Evolutionary conservation across 2,329 filamentous ascomycete species (phyloP).

Genomic region (Xylariaceae sp.): DNA sequence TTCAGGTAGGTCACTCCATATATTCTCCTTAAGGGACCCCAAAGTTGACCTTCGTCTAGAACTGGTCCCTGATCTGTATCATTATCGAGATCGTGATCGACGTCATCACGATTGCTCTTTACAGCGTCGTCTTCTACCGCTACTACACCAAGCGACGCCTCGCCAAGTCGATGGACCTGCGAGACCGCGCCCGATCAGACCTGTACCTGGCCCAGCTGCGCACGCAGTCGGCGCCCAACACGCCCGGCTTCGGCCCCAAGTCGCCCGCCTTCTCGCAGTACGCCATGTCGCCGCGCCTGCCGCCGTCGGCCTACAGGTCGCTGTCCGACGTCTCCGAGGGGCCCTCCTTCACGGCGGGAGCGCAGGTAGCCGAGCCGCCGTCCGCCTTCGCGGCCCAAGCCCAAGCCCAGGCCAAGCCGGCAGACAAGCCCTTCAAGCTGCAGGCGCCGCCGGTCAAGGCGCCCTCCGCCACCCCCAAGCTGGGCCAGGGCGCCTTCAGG

Average conservation of each 20-base stretch:
- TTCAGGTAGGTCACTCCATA: slow-evolving; percentile 62
- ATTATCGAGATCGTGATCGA: slow-evolving; percentile 96
- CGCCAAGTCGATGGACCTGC: slow-evolving; percentile 93
- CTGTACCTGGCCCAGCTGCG: slow-evolving; percentile 88
- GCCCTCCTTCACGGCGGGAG: slow-evolving; percentile 56
- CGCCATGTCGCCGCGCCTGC: slow-evolving; percentile 64
- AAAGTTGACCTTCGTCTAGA: slow-evolving; percentile 54
- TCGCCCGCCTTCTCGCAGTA: slow-evolving; percentile 58
- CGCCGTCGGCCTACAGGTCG: slow-evolving; percentile 58
- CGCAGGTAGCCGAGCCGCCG: slow-evolving; percentile 59
- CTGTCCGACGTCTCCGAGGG: slow-evolving; percentile 47
- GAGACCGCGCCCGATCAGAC: slow-evolving; percentile 91
- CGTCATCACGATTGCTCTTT: slow-evolving; percentile 86
- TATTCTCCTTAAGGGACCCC: not conserved
- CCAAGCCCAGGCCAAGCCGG: slow-evolving; percentile 13
- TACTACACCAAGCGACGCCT: slow-evolving; percentile 96
- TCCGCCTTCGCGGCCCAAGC: slow-evolving; percentile 60
- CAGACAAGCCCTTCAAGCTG: slow-evolving; percentile 74
- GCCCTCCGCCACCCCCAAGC: slow-evolving; percentile 75
- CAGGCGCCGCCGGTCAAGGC: slow-evolving; percentile 82
- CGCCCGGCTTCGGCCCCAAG: slow-evolving; percentile 80
- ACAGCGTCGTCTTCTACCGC: slow-evolving; percentile 94
- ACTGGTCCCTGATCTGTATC: slow-evolving; percentile 95
- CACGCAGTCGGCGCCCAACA: slow-evolving; percentile 90
- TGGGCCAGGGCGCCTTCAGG: slow-evolving; percentile 62